Evolutionary conservation across 1,284 basidiomycete species (phyloP), one percentile per base, ranked within the genome.

Genomic region (Mycosarcoma mackinlayi): DNA sequence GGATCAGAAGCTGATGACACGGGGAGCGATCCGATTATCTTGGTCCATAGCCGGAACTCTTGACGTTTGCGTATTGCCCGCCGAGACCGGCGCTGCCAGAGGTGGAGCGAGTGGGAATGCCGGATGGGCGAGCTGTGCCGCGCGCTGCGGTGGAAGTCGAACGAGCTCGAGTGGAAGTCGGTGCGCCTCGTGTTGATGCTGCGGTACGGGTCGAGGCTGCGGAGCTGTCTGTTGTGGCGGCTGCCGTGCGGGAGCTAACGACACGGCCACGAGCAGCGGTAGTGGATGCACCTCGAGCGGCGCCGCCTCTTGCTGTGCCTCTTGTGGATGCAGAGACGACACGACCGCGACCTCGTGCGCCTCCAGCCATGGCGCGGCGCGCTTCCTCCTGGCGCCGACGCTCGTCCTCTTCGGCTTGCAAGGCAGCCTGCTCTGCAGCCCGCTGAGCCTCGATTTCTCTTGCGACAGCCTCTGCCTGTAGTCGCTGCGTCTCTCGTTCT

Each of bases 41-140:
- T 2, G 71, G 71, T 13, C 71, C 71, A 33, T 73, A 73, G 4
- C 71, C 71, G 3, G 71, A 73, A 42, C 71, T 73, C 25, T 66
- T 68, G 44, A 73, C 71, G 45, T 69, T 70, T 23, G 71, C 71
- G 31, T 73, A 73, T 19, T 68, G 71, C 21, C 67, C 67, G 13
- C 67, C 62, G 23, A 69, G 49, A 19, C 71, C 65, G n/a, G 66
- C 55, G 52, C 66, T 69, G 34, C 65, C 48, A n/a, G 65, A 62
- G 28, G 31, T 31, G 41, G 60, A n/a, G 18, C 66, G 46, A 3
- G 60, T 63, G 23, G 66, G 66, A 42, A 69, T 69, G 19, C 33
- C 56, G 0, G 66, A 69, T 10, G 59, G 52, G 23, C 61, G 45
- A 13, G 55, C 44, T 5, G 48, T 52, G 33, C 44, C 49, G 5